These are phyloP conservation scores for Grosmannia serpens DNA, from an alignment of 2,329 filamentous ascomycete genomes.

Conservation along the genomic window DNA sequence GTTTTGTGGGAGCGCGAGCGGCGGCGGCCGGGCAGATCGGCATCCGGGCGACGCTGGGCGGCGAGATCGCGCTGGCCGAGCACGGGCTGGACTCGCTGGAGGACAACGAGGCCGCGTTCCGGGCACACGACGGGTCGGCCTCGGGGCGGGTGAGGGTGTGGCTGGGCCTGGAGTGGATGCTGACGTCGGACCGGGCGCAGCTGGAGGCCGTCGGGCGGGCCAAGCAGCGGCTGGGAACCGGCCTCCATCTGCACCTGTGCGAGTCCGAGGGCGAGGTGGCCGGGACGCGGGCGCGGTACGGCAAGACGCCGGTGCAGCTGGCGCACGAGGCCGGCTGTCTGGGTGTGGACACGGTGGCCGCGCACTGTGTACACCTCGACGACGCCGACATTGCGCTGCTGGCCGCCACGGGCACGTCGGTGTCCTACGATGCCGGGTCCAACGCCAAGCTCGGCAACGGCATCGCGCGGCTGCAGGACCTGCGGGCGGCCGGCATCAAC, in stretches of 20 bases:
- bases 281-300: not conserved
- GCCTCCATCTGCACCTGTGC: slow-evolving; percentile 4
- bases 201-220: not conserved
- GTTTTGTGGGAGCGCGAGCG: not conserved
- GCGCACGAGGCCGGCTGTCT: slow-evolving; percentile 1
- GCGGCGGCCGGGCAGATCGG: not conserved
- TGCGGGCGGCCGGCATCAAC: slow-evolving; percentile 2
- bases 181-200: slow-evolving; percentile 2
- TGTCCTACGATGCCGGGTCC: slow-evolving; percentile 3
- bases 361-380: slow-evolving; percentile 2
- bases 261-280: slow-evolving; percentile 3
- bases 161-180: slow-evolving; percentile 5
- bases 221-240: not conserved
- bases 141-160: not conserved
- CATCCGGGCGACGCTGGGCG: slow-evolving; percentile 2
- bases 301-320: slow-evolving; percentile 1
- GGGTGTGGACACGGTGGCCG: slow-evolving; percentile 1
- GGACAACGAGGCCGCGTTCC: slow-evolving; percentile 2
- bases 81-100: slow-evolving; percentile 1
- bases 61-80: slow-evolving; percentile 1
- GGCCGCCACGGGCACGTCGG: not conserved
- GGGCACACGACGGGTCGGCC: not conserved
- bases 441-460: slow-evolving; percentile 5
- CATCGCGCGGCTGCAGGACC: not conserved
- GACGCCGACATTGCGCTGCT: slow-evolving; percentile 3